Base-by-base conservation (phyloP, 1,139 yeast species). In the Yarrowia galli region DNA sequence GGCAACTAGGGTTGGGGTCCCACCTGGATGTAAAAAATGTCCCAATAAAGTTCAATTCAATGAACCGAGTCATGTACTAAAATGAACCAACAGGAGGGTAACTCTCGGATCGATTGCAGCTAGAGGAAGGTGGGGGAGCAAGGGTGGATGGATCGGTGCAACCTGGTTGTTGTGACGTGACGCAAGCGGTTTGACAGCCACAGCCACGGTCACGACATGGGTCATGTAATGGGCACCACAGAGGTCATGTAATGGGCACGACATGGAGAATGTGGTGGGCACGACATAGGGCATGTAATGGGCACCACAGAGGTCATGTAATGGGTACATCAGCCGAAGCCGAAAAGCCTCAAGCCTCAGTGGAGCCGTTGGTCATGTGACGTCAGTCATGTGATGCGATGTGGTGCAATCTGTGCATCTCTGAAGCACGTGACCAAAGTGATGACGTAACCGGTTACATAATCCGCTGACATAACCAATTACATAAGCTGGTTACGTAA, bases 91-190 rank as follows among this genome's bases (percentile, higher is more conserved):
- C 3, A 20, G 42, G 15, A 13, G 64, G 64, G 25, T 28, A 58
- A 28, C 20, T 2, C 12, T n/a, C 36, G 61, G 61, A 54, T 25
- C 48, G 61, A 40, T 54, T 54, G 61, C 61, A 54, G 61, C 36
- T 40, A 54, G 61, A 54, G 61, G 61, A 54, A 54, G 61, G 61
- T 54, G 61, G 48, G 46, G 48, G 45, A 53, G 60, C 60, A 53
- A 53, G 60, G 46, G 46, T 40, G 8, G 20, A 9, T 8, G 18
- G 43, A 15, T 15, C 32, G 43, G 28, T 49, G 56, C 40, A 28
- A 49, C 40, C 18, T 32, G n/a, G 56, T 18, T 51, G 28, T 7
- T 12, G 43, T 36, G 35, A 35, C 42, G 60, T 36, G 45, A 36
- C 25, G 36, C n/a, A 25, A 43, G 9, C 23, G 25, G 36, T 28